Evolutionary conservation across 495 filamentous ascomycete species (phyloP).

Genomic region (Aspergillus taichungensis): DNA sequence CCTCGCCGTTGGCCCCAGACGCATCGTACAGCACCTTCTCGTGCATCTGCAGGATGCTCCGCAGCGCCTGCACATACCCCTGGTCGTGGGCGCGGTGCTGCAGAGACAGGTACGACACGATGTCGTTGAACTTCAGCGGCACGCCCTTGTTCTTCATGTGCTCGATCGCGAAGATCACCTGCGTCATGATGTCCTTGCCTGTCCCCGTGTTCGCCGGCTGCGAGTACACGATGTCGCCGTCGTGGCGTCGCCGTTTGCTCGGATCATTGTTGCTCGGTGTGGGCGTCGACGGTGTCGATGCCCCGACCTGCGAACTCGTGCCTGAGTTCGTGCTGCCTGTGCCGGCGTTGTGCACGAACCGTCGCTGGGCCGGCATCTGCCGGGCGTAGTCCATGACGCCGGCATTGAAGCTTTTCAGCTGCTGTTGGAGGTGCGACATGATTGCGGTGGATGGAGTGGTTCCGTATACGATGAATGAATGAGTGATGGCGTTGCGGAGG

Average conservation of each 20-base stretch:
- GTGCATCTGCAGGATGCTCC: constrained; percentile 41
- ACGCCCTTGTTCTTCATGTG: constrained; percentile 72
- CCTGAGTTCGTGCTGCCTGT: constrained; percentile 17
- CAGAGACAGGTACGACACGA: constrained; percentile 67
- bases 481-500: neutral
- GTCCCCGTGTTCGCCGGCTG: constrained; percentile 71
- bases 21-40: constrained; percentile 64
- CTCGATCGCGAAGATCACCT: constrained; percentile 73
- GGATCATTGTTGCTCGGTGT: constrained; percentile 28
- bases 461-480: neutral
- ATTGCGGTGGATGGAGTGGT: constrained; percentile 5
- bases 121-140: constrained; percentile 60
- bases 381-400: constrained; percentile 36
- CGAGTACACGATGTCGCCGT: constrained; percentile 57
- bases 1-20: constrained; percentile 47
- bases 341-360: constrained; percentile 22
- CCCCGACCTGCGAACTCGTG: constrained; percentile 28
- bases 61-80: constrained; percentile 35
- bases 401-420: constrained; percentile 41
- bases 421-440: constrained; percentile 41
- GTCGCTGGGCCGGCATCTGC: constrained; percentile 35
- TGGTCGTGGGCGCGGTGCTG: constrained; percentile 42
- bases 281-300: constrained; percentile 33
- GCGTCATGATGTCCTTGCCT: constrained; percentile 71
- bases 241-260: constrained; percentile 49